These are phyloP conservation scores for Schizopora paradoxa DNA, from an alignment of 1,284 basidiomycete genomes.

Conservation along the genomic window DNA sequence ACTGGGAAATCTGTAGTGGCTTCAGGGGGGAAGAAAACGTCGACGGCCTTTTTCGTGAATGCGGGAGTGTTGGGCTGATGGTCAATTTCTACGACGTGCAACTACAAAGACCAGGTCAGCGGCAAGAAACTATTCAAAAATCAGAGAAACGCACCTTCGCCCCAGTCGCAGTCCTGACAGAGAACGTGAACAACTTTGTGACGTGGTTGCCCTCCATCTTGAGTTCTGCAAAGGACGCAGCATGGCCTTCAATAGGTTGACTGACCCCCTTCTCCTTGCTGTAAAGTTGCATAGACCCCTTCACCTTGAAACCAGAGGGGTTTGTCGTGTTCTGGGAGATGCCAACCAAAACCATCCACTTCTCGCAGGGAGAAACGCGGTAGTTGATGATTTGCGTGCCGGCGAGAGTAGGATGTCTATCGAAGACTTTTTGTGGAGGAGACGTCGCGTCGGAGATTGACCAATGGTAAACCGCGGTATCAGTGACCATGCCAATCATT, in stretches of 20 bases:
- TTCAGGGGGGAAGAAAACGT: conserved; percentile 99
- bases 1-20: conserved; percentile 99
- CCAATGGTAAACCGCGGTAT: conserved; percentile 95
- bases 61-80: conserved; percentile 93
- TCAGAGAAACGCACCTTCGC: conserved; percentile 70
- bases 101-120: conserved; percentile 39
- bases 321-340: conserved; percentile 93
- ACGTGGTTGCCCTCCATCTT: conserved; percentile 83
- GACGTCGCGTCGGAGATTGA: conserved; percentile 69
- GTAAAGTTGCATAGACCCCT: conserved; percentile 95
- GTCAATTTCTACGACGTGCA: conserved; percentile 98
- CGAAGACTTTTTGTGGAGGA: conserved; percentile 87
- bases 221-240: conserved; percentile 92
- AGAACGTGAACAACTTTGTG: conserved; percentile 95
- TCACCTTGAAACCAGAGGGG: conserved; percentile 95
- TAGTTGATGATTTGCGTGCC: conserved; percentile 99
- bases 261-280: conserved; percentile 90
- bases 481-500: conserved; percentile 94
- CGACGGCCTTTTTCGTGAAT: conserved; percentile 97
- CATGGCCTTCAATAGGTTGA: conserved; percentile 98
- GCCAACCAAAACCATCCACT: conserved; percentile 96
- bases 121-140: background rate
- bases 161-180: conserved; percentile 91
- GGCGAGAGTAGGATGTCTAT: conserved; percentile 91
- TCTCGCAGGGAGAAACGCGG: conserved; percentile 86